phyloP scores from a whole-genome alignment of 805 yeast species.

The Pichia sporocuriosa region DNA sequence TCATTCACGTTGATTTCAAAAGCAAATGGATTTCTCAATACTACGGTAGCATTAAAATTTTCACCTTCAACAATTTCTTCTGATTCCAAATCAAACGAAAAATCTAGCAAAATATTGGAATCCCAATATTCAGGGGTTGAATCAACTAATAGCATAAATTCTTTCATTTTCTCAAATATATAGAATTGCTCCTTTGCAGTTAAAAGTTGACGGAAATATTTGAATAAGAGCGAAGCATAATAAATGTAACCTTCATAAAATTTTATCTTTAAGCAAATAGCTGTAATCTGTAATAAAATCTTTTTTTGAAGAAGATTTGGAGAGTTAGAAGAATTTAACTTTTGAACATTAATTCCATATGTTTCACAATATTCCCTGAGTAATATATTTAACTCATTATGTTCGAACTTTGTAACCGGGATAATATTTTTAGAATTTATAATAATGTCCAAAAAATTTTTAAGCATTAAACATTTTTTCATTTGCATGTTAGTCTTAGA shows the following conservation, averaged over 20 bases:
- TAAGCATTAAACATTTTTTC: constrained; percentile 62
- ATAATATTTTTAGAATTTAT: constrained; percentile 11
- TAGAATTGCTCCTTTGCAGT: constrained; percentile 51
- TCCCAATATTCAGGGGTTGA: constrained; percentile 58
- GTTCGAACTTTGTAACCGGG: constrained; percentile 9
- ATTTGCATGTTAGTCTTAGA: constrained; percentile 53
- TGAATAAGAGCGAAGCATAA: constrained; percentile 48
- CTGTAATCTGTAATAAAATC: constrained; percentile 37
- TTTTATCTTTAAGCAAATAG: constrained; percentile 44
- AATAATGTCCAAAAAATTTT: constrained; percentile 53
- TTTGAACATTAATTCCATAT: constrained; percentile 40
- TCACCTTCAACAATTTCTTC: constrained; percentile 52
- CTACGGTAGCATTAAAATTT: constrained; percentile 46
- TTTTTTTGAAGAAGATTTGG: constrained; percentile 32
- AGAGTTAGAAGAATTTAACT: not conserved
- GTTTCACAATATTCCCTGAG: constrained; percentile 43
- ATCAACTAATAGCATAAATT: constrained; percentile 14
- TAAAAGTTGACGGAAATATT: constrained; percentile 49
- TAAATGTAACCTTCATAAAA: constrained; percentile 39
- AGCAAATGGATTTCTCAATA: constrained; percentile 72
- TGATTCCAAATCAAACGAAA: constrained; percentile 15
- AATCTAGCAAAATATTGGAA: constrained; percentile 38
- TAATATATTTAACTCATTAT: constrained; percentile 15
- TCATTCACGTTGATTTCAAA: constrained; percentile 60
- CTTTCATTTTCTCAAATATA: constrained; percentile 31